Base-by-base conservation (phyloP, 208 protist species). In the Trypanosoma theileri region DNA sequence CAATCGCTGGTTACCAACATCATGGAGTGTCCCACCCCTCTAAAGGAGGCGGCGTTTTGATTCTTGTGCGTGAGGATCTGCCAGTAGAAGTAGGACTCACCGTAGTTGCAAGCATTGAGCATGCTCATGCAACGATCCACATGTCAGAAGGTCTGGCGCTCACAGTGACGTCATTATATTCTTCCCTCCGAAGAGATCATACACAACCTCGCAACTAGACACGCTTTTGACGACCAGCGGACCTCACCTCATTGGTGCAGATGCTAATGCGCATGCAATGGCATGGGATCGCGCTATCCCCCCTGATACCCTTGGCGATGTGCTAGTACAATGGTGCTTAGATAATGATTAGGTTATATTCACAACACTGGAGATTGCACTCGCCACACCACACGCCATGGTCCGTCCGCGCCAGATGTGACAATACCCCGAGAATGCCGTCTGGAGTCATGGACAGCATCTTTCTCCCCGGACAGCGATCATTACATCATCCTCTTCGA, bases 401-500 rank as follows among this genome's bases (percentile, higher is more conserved):
- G 56, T 42, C 14, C 4, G 22, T 40, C 35, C 26, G 16, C 56
- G 24, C 31, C 56, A 12, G 31, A 40, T 44, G 24, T 60, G 24
- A 22, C 24, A 12, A 4, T 44, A 28, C 6, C 56, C 16, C 24
- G 26, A 17, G 35, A 46, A 44, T 45, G 31, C 6, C 28, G 28
- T 6, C 1, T 35, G 6, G 28, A 35, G 28, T 35, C 28, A 12
- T 56, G 19, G 44, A 48, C 44, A 48, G 44, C 54, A 1, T 8
- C 1, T 19, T 31, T 31, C 12, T 42, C 26, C 2, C 57, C 66
- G 17, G 24, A 58, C 1, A 71, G 66, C 24, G 66, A 71, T 48
- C 66, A 71, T 35, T 41, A 45, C 9, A 44, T 1, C 35, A 71
- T 64, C 54, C 62, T 41, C 12, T 71, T 48, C 45, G 57, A 62